Conservation (phyloP, 179 eudicot species). For the Camellia oleifera region DNA sequence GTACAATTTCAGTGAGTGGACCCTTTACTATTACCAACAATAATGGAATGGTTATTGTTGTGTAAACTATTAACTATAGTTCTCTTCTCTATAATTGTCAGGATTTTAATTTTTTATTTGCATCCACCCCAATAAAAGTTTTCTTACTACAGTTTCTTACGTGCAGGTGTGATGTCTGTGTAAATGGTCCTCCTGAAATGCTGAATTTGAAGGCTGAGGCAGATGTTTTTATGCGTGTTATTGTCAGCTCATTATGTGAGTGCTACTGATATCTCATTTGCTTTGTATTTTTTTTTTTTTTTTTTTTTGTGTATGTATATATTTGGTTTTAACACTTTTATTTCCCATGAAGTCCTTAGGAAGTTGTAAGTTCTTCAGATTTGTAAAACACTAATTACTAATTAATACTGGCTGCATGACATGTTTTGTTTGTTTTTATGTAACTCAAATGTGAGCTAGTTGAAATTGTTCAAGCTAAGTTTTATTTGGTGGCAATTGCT, state of each 20-base stretch:
- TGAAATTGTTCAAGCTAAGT: not conserved
- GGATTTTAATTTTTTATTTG: not conserved
- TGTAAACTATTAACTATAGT: not conserved
- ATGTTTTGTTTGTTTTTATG: not conserved
- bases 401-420: not conserved
- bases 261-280: constrained; percentile 8
- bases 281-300: not conserved
- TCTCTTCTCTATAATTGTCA: not conserved
- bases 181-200: constrained; percentile 69
- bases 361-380: not conserved
- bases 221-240: constrained; percentile 49
- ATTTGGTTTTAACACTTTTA: not conserved
- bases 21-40: not conserved
- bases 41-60: not conserved
- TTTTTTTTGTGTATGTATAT: not conserved
- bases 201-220: constrained; percentile 69
- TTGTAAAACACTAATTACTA: not conserved
- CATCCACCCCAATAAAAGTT: not conserved
- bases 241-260: constrained; percentile 56
- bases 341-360: not conserved
- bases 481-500: not conserved
- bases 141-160: not conserved
- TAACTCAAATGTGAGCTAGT: not conserved
- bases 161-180: constrained; percentile 72
- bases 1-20: not conserved